Conservation (phyloP, 176 grass and related monocot genomes). For the Oryza glaberrima region DNA sequence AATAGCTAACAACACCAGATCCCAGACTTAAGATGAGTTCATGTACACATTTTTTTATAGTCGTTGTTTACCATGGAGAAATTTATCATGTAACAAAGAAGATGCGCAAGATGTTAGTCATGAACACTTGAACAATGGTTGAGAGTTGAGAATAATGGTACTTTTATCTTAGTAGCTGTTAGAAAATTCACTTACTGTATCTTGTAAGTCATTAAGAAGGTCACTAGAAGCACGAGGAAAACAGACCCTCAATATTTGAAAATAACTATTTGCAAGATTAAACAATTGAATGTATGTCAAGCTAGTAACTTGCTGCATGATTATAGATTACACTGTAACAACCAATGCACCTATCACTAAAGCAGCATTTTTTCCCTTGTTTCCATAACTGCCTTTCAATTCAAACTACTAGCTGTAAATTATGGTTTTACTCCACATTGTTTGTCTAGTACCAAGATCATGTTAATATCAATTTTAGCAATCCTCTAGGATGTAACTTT, state of each 20-base stretch:
- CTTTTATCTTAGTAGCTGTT: not conserved
- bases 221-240: not conserved
- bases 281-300: not conserved
- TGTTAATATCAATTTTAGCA: not conserved
- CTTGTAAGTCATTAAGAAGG: not conserved
- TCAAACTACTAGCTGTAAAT: not conserved
- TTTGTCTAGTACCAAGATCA: not conserved
- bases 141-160: not conserved
- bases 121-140: not conserved
- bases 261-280: not conserved
- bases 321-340: not conserved
- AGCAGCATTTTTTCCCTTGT: not conserved
- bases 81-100: slow-evolving; percentile 5
- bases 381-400: not conserved
- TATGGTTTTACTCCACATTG: not conserved
- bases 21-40: slow-evolving; percentile 2
- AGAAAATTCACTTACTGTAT: not conserved
- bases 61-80: not conserved
- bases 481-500: not conserved
- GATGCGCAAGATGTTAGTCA: not conserved
- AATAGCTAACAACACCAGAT: slow-evolving; percentile 7
- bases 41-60: not conserved
- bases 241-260: not conserved
- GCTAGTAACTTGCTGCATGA: not conserved
- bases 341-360: not conserved